Percentiles rank a stretch among this genome's conserved stretches.
Evolutionary conservation across 257 asterid genomes (phyloP).

Genomic region (Salvia miltiorrhiza): DNA sequence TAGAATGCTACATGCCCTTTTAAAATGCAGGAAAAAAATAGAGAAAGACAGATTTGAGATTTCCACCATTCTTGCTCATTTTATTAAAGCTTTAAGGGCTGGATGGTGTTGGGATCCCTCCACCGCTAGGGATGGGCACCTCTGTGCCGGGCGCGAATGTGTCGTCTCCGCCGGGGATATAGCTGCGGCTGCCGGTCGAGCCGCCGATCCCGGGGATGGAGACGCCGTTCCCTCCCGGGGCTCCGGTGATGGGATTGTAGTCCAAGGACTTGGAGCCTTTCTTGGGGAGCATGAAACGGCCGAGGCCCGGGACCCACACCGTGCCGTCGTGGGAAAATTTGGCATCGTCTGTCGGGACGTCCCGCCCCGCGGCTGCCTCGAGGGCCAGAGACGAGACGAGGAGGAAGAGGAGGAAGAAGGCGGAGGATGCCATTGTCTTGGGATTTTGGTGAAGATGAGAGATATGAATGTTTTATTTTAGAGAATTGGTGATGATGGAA

Average conservation of each 20-base stretch:
- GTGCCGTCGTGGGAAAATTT: not conserved
- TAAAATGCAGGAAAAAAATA: conserved; percentile 5
- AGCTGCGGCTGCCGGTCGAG: conserved; percentile 9
- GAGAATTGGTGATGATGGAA: too few species aligned
- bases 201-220: conserved; percentile 16
- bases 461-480: not conserved
- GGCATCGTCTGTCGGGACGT: conserved; percentile 35
- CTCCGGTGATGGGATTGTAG: conserved; percentile 67
- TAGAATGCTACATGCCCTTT: not conserved
- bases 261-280: conserved; percentile 26
- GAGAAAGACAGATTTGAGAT: too few species aligned
- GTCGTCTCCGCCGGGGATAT: conserved; percentile 71
- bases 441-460: not conserved
- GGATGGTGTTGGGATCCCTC: too few species aligned
- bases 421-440: conserved; percentile 42
- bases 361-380: conserved; percentile 29
- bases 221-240: conserved; percentile 39
- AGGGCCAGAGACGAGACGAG: conserved; percentile 21
- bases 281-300: conserved; percentile 48
- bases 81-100: too few species aligned
- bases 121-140: too few species aligned
- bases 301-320: conserved; percentile 36
- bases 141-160: conserved; percentile 34
- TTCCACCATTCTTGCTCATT: too few species aligned
- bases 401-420: conserved; percentile 29